Base-by-base conservation (phyloP, 352 stramenopile genomes). In the Phytophthora idaei region DNA sequence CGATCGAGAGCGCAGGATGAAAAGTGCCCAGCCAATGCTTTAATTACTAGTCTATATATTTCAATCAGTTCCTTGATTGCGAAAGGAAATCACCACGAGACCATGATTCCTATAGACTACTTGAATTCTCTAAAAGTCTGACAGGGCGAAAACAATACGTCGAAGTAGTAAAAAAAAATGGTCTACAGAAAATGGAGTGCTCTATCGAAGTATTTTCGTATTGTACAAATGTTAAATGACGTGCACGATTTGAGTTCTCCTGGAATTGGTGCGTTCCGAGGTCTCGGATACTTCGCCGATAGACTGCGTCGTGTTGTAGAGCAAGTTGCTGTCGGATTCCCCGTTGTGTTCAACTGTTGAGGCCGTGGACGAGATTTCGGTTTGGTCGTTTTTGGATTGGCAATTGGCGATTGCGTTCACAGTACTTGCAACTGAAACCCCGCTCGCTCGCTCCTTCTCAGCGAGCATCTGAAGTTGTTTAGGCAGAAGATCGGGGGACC, bases 401-500 rank as follows among this genome's bases (percentile, higher is more conserved):
- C 45, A 53, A 28, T 67, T 71, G 27, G 67, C 61, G 11, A 64
- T 74, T 25, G 63, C 57, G 27, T 75, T 71, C 52, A 66, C 57
- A 17, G 55, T 47, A 27, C 17, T 71, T 39, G 48, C 47, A 5
- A 56, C 46, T 11, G 53, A 48, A n/a, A 41, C 46, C 2, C 32
- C 54, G 34, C 21, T 47, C 7, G 64, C 58, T 36, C 72, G 39
- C 3, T 76, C 64, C 21, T 70, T 67, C 42, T 86, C 80, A 10
- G 76, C 78, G 27, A 92, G 76, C 46, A 81, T 66, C 41, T 89
- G 77, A 39, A 92, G 71, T 54, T 89, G 75, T 5, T 85, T 84
- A 1, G 82, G 80, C 1, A 94, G 61, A 44, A 92, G 36, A 21
- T 91, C 83, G 1, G 85, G 85, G 11, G 83, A 79, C 85, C 85